Conservation (phyloP, 148 eudicot species). For the Diospyros kaki region DNA sequence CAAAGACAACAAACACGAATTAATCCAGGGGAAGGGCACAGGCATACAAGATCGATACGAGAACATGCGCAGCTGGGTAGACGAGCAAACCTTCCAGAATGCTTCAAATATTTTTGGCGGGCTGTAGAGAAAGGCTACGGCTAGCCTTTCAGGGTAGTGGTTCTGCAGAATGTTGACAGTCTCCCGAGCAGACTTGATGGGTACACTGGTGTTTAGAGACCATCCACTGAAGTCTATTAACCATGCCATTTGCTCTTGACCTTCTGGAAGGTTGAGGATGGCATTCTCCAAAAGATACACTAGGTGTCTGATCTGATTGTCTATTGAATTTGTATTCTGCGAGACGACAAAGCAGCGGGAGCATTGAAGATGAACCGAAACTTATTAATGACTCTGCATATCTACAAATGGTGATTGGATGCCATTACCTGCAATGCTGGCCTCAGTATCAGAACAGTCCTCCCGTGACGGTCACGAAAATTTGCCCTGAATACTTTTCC, state of each 20-base stretch:
- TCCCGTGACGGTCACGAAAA: conserved; percentile 60
- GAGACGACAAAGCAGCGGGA: conserved; percentile 3
- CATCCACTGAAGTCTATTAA: conserved; percentile 69
- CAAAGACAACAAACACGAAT: conserved; percentile 5
- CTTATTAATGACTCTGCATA: not conserved
- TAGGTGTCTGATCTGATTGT: conserved; percentile 54
- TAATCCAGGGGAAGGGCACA: not conserved
- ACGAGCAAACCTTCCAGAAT: conserved; percentile 54
- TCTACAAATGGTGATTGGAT: not conserved
- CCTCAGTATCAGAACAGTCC: conserved; percentile 52
- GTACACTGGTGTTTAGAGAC: conserved; percentile 51
- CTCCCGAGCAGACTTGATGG: conserved; percentile 55
- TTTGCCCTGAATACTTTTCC: conserved; percentile 61
- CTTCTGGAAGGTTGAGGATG: conserved; percentile 62
- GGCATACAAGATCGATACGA: not conserved
- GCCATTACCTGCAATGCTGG: conserved; percentile 60
- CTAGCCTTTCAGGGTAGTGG: conserved; percentile 70
- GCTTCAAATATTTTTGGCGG: conserved; percentile 66
- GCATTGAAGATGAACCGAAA: not conserved
- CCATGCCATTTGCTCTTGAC: conserved; percentile 72
- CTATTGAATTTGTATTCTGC: conserved; percentile 59
- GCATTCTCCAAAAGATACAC: conserved; percentile 73
- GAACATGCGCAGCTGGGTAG: not conserved
- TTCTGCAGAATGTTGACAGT: conserved; percentile 53
- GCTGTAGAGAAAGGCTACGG: conserved; percentile 53